Evolutionary conservation across 306 rosid species (phyloP).

Genomic region (Mimosa bimucronata): DNA sequence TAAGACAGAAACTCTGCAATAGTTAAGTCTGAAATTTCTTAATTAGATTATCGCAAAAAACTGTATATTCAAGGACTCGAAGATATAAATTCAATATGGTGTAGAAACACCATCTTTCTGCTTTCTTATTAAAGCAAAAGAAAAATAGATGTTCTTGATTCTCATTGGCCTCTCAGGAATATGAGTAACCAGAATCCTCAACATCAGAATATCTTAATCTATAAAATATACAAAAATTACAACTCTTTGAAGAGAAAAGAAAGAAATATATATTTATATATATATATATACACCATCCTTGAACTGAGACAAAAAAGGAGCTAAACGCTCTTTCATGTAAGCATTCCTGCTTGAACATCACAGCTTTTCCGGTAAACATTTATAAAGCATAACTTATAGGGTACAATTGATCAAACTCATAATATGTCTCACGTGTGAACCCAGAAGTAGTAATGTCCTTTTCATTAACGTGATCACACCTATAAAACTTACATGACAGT

Average conservation of each 20-base stretch:
- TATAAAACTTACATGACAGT: conserved; percentile 23
- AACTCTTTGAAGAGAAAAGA: neutral
- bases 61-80: neutral
- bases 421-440: neutral
- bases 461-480: conserved; percentile 30
- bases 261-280: neutral
- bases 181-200: neutral
- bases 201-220: neutral
- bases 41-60: neutral
- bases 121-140: neutral
- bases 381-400: neutral
- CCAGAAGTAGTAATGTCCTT: conserved; percentile 13
- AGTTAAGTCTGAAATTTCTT: neutral
- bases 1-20: neutral
- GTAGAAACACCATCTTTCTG: neutral
- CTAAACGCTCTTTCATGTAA: neutral
- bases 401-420: neutral
- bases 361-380: neutral
- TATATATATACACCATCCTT: neutral
- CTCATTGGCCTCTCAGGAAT: neutral
- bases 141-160: neutral
- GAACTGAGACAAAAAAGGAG: neutral
- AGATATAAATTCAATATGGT: conserved; percentile 4
- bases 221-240: neutral
- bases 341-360: neutral